A percentile compares a stretch with the other conserved stretches of the same genome.
Evolutionary conservation across 805 yeast species (phyloP).

Genomic region (Jamesozyma gamospora): DNA sequence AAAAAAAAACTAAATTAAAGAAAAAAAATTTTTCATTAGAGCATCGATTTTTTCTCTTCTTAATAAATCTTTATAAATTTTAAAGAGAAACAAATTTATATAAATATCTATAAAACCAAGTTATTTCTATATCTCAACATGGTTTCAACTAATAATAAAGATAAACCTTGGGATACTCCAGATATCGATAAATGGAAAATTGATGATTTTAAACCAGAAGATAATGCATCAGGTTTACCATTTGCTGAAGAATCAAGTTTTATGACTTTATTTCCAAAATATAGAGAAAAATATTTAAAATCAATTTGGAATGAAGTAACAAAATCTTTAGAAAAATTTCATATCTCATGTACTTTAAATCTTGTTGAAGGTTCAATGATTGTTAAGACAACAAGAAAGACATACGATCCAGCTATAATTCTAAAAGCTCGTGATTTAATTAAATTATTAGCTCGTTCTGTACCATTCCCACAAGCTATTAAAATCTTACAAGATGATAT

Average conservation of each 20-base stretch:
- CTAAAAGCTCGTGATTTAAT: constrained; percentile 91
- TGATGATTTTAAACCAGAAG: constrained; percentile 83
- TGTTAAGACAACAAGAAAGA: constrained; percentile 89
- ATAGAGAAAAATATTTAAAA: constrained; percentile 82
- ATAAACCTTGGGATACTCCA: constrained; percentile 96
- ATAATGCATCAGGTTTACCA: constrained; percentile 75
- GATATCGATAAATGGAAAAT: constrained; percentile 89
- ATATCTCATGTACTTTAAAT: constrained; percentile 76
- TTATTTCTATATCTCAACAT: too few species aligned
- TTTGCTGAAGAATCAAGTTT: constrained; percentile 95
- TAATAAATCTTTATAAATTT: too few species aligned
- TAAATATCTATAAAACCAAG: too few species aligned
- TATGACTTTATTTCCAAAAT: constrained; percentile 91
- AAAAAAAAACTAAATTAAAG: constrained; percentile 2
- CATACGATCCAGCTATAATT: constrained; percentile 89
- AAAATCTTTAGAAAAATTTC: constrained; percentile 57
- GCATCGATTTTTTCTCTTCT: constrained; percentile 1
- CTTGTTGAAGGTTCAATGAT: constrained; percentile 96
- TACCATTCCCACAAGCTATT: constrained; percentile 92
- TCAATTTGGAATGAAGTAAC: constrained; percentile 93
- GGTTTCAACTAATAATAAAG: constrained; percentile 90
- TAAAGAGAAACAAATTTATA: too few species aligned
- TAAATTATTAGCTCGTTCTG: constrained; percentile 88
- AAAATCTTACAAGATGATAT: constrained; percentile 84
- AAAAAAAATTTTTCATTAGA: neutral